A percentile compares a stretch with the other conserved stretches of the same genome.
Evolutionary conservation across 768 basidiomycete species (phyloP).

Genomic region (Russula sp.): DNA sequence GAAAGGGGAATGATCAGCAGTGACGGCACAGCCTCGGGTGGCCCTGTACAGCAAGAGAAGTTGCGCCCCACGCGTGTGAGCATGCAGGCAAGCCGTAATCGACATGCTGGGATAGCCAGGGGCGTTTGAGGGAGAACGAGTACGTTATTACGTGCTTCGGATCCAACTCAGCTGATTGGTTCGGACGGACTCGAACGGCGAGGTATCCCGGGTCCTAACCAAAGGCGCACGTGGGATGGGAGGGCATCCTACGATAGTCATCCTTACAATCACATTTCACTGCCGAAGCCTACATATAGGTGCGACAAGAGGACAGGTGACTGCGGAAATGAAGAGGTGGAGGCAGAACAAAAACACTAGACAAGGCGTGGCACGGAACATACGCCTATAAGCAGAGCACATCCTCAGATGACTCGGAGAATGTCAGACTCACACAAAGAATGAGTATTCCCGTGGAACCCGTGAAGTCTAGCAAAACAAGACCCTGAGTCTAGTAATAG

Average conservation of each 20-base stretch:
- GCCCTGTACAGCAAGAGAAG: conserved; percentile 13
- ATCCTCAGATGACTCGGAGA: conserved; percentile 2
- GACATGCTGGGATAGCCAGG: conserved; percentile 23
- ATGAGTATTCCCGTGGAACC: conserved; percentile 5
- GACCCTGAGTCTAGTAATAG: conserved; percentile 7
- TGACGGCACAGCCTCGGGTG: conserved; percentile 24
- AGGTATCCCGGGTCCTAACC: conserved; percentile 14
- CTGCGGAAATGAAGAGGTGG: conserved; percentile 19
- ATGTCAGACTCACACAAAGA: not conserved
- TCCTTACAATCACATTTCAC: conserved; percentile 1
- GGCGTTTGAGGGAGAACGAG: conserved; percentile 16
- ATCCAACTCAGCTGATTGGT: conserved; percentile 25
- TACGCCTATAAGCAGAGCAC: not conserved
- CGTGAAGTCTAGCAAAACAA: not conserved
- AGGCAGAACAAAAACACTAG: not conserved
- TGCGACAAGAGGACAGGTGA: conserved; percentile 14
- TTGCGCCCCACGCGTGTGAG: conserved; percentile 2
- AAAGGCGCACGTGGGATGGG: conserved; percentile 4
- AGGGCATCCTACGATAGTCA: not conserved
- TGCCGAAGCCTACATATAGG: not conserved
- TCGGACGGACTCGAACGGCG: conserved; percentile 24
- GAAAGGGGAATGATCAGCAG: conserved; percentile 16
- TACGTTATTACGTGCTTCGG: conserved; percentile 17
- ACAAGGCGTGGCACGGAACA: conserved; percentile 14
- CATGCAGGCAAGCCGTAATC: conserved; percentile 12